A percentile compares a stretch with the other conserved stretches of the same genome.
phyloP scores from a whole-genome alignment of 73 alveolate genomes.

The Symbiodinium natans region DNA sequence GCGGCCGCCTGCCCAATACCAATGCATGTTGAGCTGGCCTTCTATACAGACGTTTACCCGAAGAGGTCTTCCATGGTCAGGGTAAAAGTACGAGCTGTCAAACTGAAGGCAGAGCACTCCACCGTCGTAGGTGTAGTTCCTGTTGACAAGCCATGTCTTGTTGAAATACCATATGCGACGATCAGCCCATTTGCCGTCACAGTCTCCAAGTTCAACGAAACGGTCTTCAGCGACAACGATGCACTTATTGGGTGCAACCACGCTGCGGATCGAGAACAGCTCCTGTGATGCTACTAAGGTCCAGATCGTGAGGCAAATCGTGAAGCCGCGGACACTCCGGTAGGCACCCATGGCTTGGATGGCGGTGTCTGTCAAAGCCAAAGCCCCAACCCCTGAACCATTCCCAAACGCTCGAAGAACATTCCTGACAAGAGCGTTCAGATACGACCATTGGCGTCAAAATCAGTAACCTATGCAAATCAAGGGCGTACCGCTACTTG shows the following conservation, averaged over 20 bases:
- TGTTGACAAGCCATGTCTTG: constrained; percentile 44
- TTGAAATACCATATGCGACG: constrained; percentile 40
- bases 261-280: not conserved
- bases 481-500: no score
- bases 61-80: constrained; percentile 40
- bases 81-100: not conserved
- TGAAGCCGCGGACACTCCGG: no score
- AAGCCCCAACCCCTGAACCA: no score
- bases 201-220: not conserved
- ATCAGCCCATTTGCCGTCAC: not conserved
- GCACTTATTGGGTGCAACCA: not conserved
- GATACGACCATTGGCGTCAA: no score
- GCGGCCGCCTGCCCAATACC: constrained; percentile 1
- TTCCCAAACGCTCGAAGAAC: no score
- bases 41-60: not conserved
- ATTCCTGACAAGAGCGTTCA: no score
- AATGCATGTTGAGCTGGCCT: constrained; percentile 15
- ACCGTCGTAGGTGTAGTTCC: not conserved
- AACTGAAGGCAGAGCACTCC: not conserved
- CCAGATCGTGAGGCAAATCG: no score
- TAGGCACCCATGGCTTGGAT: no score
- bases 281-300: not conserved
- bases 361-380: no score
- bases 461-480: no score
- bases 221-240: not conserved